Evolutionary conservation across 805 yeast genomes (phyloP).

Genomic region (Starmera amethionina): DNA sequence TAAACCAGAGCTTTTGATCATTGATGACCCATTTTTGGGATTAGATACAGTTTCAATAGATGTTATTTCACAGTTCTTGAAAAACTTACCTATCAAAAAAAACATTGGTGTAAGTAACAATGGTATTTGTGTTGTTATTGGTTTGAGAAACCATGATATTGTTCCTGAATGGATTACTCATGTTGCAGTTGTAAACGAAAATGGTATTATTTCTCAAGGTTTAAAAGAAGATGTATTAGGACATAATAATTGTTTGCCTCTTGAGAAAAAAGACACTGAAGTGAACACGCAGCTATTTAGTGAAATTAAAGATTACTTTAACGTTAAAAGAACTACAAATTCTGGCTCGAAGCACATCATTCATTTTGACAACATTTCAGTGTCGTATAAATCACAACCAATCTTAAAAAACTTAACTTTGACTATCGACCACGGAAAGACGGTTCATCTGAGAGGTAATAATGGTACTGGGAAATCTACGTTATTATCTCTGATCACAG

Average conservation of each 20-base stretch:
- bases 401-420: slow-evolving; percentile 55
- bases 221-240: slow-evolving; percentile 18
- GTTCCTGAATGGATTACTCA: slow-evolving; percentile 77
- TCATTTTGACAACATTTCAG: slow-evolving; percentile 52
- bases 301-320: slow-evolving; percentile 10
- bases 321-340: slow-evolving; percentile 2
- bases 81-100: slow-evolving; percentile 33
- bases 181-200: slow-evolving; percentile 48
- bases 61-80: slow-evolving; percentile 47
- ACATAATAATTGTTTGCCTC: slow-evolving; percentile 13
- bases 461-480: slow-evolving; percentile 96
- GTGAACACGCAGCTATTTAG: slow-evolving; percentile 8
- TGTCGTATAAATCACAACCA: slow-evolving; percentile 53
- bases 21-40: slow-evolving; percentile 92
- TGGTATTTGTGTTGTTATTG: slow-evolving; percentile 40
- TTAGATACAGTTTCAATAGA: slow-evolving; percentile 67
- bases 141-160: slow-evolving; percentile 65
- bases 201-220: slow-evolving; percentile 47
- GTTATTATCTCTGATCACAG: slow-evolving; percentile 68
- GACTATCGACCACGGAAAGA: slow-evolving; percentile 60
- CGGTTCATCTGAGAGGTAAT: slow-evolving; percentile 83
- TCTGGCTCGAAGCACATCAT: slow-evolving; percentile 20
- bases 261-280: slow-evolving; percentile 7
- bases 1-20: slow-evolving; percentile 53
- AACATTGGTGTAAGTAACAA: slow-evolving; percentile 11